phyloP scores from a whole-genome alignment of 768 basidiomycete species.

The Astraeus odoratus region DNA sequence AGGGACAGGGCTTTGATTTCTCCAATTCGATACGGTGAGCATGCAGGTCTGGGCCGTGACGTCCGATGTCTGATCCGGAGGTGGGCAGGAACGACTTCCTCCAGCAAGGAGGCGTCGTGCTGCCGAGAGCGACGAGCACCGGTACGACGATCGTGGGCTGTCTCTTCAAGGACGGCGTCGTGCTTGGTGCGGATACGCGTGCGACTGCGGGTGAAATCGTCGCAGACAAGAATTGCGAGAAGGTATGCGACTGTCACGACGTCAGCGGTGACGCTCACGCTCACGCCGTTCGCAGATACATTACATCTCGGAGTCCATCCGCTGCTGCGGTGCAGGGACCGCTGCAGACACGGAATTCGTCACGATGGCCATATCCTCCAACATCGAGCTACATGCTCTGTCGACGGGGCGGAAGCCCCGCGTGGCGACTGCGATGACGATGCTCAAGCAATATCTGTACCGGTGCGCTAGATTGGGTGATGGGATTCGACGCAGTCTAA shows the following conservation, averaged over 20 bases:
- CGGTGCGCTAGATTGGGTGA: slow-evolving; percentile 38
- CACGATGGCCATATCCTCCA: slow-evolving; percentile 91
- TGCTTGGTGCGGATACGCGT: slow-evolving; percentile 94
- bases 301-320: slow-evolving; percentile 89
- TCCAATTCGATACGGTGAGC: slow-evolving; percentile 64
- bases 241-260: slow-evolving; percentile 63
- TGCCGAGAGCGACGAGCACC: slow-evolving; percentile 84
- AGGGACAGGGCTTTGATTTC: slow-evolving; percentile 66
- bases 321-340: slow-evolving; percentile 98
- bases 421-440: slow-evolving; percentile 97
- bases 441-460: slow-evolving; percentile 96
- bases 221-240: slow-evolving; percentile 99
- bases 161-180: slow-evolving; percentile 85
- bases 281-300: slow-evolving; percentile 63
- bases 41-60: too few species aligned
- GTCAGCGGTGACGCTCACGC: not conserved
- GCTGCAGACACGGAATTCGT: slow-evolving; percentile 98
- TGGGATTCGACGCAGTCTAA: not conserved
- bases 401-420: slow-evolving; percentile 87
- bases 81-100: slow-evolving; percentile 63
- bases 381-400: slow-evolving; percentile 89
- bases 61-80: too few species aligned
- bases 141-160: slow-evolving; percentile 99
- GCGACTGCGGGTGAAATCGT: slow-evolving; percentile 94
- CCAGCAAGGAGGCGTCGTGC: slow-evolving; percentile 57